These are phyloP conservation scores for Neoascochyta sp. DNA, from an alignment of 2,329 filamentous ascomycete species.

Conservation along the genomic window DNA sequence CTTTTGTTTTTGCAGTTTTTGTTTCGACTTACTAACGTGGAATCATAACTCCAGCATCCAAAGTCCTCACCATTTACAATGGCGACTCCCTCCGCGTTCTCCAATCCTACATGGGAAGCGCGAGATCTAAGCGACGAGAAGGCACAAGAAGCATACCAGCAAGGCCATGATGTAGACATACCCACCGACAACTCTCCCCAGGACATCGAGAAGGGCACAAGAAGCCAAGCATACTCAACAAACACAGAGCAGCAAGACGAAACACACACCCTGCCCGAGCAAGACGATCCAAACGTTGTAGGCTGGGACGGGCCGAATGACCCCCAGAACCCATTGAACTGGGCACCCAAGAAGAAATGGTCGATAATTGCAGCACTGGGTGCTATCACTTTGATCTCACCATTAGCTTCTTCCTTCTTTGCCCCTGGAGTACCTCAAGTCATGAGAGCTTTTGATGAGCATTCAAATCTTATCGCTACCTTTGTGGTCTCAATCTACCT, in stretches of 20 bases:
- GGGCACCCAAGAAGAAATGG: conserved; percentile 38
- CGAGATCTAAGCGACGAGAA: conserved; percentile 19
- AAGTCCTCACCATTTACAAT: conserved; percentile 11
- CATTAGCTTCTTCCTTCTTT: conserved; percentile 39
- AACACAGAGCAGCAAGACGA: conserved; percentile 25
- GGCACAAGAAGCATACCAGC: conserved; percentile 19
- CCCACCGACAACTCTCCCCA: conserved; percentile 9
- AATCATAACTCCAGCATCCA: no score
- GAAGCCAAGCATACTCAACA: conserved; percentile 21
- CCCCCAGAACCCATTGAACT: conserved; percentile 40
- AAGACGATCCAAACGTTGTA: conserved; percentile 27
- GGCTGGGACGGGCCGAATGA: conserved; percentile 38
- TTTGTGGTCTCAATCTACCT: conserved; percentile 41
- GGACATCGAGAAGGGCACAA: conserved; percentile 29
- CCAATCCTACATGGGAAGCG: conserved; percentile 16
- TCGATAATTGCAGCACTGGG: conserved; percentile 32
- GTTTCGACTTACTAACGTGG: no score
- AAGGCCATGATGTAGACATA: conserved; percentile 28
- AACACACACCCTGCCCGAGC: conserved; percentile 6
- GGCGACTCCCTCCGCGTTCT: conserved; percentile 18
- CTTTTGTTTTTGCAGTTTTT: no score
- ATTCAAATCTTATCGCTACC: conserved; percentile 29
- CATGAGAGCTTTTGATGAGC: conserved; percentile 29
- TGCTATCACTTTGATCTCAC: conserved; percentile 38
- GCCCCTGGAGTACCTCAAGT: conserved; percentile 61